A percentile compares a stretch with the other conserved stretches of the same genome.
Evolutionary conservation across 495 filamentous ascomycete genomes (phyloP).

Genomic region (Penicillium soppii): DNA sequence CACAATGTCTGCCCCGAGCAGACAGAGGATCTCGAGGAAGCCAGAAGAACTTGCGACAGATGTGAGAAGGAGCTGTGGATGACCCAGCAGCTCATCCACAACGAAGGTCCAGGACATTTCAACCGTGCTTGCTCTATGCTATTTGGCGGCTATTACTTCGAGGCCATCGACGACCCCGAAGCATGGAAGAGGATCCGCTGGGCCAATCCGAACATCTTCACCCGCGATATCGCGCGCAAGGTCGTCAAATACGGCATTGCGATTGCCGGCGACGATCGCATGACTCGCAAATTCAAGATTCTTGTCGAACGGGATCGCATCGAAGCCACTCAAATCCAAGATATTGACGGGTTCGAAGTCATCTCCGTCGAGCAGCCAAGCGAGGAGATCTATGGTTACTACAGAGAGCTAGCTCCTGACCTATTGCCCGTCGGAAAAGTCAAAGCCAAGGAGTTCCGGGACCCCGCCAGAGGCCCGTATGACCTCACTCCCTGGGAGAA

Average conservation of each 20-base stretch:
- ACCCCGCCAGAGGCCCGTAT: constrained; percentile 34
- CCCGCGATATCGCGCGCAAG: constrained; percentile 38
- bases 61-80: constrained; percentile 66
- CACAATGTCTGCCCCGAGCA: constrained; percentile 88
- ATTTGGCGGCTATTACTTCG: constrained; percentile 51
- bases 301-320: constrained; percentile 23
- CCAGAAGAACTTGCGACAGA: constrained; percentile 63
- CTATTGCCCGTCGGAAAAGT: constrained; percentile 46
- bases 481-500: constrained; percentile 47
- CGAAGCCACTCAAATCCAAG: constrained; percentile 34
- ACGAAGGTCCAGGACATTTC: constrained; percentile 68
- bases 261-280: constrained; percentile 39
- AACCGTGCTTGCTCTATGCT: constrained; percentile 65
- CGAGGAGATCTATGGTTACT: constrained; percentile 40
- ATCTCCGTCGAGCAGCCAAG: constrained; percentile 41
- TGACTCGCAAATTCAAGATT: constrained; percentile 36
- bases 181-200: constrained; percentile 11
- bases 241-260: constrained; percentile 38
- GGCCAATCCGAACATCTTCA: constrained; percentile 19
- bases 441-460: constrained; percentile 39
- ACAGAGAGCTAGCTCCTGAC: constrained; percentile 35
- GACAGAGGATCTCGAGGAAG: constrained; percentile 59
- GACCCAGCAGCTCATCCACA: constrained; percentile 42
- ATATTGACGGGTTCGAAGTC: constrained; percentile 58
- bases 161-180: constrained; percentile 24